Base-by-base conservation (phyloP, 140 eudicot species). In the Senecio squalidus region DNA sequence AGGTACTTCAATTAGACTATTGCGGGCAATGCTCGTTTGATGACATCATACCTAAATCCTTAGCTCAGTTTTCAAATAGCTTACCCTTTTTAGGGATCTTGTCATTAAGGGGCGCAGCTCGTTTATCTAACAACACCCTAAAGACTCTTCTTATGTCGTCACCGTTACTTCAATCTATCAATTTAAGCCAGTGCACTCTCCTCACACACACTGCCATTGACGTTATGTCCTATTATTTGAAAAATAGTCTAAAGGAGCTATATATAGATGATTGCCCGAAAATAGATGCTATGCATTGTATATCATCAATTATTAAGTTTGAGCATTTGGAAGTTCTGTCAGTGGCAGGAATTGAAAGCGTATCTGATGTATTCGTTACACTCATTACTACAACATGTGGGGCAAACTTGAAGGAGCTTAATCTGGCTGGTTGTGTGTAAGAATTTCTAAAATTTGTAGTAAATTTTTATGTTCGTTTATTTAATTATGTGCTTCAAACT, bases 1-100 rank as follows among this genome's bases (percentile, higher is more conserved):
- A 86, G 95, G 93, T 86, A 46, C 82, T 86, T 58, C 93, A 83
- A 58, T 81, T 86, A n/a, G 93, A 87, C 29, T 10, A 73, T 2
- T 78, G 93, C 49, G 92, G 85, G 23, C 84, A 74, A 58, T 75
- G 82, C 60, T 49, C 73, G 20, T 62, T 72, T 34, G 85, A 78
- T 50, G 50, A 60, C 62, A 73, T 72, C 9, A 9, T 85, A 23
- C 14, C 58, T 34, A 59, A 50, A 18, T 52, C 70, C 6, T 34
- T 76, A 3, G 36, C 60, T 24, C 58, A 13, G 43, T 28, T 64
- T 39, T 22, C 60, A 9, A 69, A 58, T 31, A 66, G 65, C 64
- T 72, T 84, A 66, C 60, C 78, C 46, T 43, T 56, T 47, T 63
- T 84, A 62, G 64, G 64, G 21, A 62, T 69, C 27, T 13, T 84